Base-by-base conservation (phyloP, 2,329 filamentous ascomycete genomes). In the Diplocarpon mali region DNA sequence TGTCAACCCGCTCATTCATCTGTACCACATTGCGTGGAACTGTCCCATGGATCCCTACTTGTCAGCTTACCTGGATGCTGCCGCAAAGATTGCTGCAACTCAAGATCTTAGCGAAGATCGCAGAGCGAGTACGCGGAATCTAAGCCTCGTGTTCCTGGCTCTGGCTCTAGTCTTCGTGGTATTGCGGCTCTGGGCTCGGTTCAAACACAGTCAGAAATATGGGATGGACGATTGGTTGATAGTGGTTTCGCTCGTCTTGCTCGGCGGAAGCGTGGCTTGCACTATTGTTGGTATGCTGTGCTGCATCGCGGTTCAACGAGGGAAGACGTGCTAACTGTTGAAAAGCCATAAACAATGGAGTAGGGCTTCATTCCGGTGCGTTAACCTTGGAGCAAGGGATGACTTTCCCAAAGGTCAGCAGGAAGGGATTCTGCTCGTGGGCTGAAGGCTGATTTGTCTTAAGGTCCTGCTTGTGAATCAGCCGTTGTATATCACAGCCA, bases 211-310 rank as follows among this genome's bases (percentile, higher is more conserved):
- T 12, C 30, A 32, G 30, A 12, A 32, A 3, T 32, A 44, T 32
- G 24, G 35, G 9, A 9, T 38, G 4, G 42, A 44, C 27, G 42
- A 44, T 34, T 38, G 34, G 42, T 28, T 44, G 5, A 38, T 38
- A 6, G n/a, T 44, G 13, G 28, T 17, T 5, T 29, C 42, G 2
- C 24, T 38, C 8, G 20, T 38, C 2, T 38, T 38, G 15, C n/a
- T 44, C 31, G 31, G 40, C 11, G 30, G 30, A 3, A 32, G 30
- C 30, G 30, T 14, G 10, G n/a, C 11, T 5, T 32, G 30, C 5
- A 32, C 20, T 4, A 24, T 24, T 7, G 4, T 24, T 24, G 20
- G 20, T 24, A 24, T 24, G 20, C 20, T 24, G 7, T 24, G 20
- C 20, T 7, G 7, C 7, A 24, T 24, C 20, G 3, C 7, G 3